A percentile compares a stretch with the other conserved stretches of the same genome.
Evolutionary conservation across 176 grass and related monocot genomes (phyloP).

Genomic region (Themeda triandra): DNA sequence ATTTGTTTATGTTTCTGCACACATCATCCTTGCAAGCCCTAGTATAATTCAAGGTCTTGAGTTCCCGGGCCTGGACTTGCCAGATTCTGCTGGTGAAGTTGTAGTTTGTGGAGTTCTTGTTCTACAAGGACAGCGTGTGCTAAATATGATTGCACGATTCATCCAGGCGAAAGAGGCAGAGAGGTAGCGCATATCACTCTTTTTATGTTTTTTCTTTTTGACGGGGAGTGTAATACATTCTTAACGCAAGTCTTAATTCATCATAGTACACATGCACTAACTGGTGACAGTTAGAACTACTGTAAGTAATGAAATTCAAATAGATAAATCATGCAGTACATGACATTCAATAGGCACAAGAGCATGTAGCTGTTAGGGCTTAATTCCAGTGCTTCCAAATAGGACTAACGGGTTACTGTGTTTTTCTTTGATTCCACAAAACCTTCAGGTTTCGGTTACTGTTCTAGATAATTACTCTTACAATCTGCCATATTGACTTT

Average conservation of each 20-base stretch:
- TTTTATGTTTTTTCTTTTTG: slow-evolving; percentile 1
- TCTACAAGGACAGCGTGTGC: slow-evolving; percentile 77
- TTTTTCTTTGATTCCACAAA: slow-evolving; percentile 10
- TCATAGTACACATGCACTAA: neutral
- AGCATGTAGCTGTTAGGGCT: neutral
- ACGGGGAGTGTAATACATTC: neutral
- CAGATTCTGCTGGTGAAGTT: slow-evolving; percentile 90
- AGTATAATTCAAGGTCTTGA: slow-evolving; percentile 83
- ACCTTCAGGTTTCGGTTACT: neutral
- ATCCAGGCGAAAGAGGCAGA: slow-evolving; percentile 76
- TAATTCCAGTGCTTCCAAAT: neutral
- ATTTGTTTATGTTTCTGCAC: slow-evolving; percentile 60
- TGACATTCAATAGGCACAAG: neutral
- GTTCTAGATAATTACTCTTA: neutral
- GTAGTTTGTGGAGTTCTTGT: slow-evolving; percentile 83
- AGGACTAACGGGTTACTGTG: neutral
- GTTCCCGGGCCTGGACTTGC: slow-evolving; percentile 85
- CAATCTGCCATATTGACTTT: slow-evolving; percentile 19
- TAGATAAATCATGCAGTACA: neutral
- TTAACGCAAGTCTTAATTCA: slow-evolving; percentile 14
- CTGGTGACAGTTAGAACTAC: neutral
- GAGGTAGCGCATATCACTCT: slow-evolving; percentile 51
- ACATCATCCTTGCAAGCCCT: slow-evolving; percentile 72
- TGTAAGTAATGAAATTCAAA: neutral
- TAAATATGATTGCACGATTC: slow-evolving; percentile 73